Evolutionary conservation across 108 stramenopile genomes (phyloP), one percentile per base, ranked within the genome.

Genomic region (Hondaea fermentalgiana): DNA sequence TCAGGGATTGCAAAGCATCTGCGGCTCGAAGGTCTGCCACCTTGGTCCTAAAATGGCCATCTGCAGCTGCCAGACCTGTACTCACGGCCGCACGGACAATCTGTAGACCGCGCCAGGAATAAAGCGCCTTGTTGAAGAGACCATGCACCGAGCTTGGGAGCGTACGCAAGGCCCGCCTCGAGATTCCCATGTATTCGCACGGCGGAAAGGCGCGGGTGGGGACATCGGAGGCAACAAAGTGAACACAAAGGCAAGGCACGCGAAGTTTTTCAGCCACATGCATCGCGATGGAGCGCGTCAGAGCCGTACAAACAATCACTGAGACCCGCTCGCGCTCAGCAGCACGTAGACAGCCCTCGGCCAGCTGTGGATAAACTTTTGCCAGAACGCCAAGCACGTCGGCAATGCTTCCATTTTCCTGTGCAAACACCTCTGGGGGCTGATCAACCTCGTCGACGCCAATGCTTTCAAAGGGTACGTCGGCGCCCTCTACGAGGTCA

Each of bases 151-250:
- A 49, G 21, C 10, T 23, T 35, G 43, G 44, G 5, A 88, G 14
- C 60, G n/a, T 6, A 5, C 88, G 88, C 10, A 42, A 83, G 49
- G 23, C 88, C 5, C 44, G 43, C 69, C n/a, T 43, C 8, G 44
- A n/a, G 1, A 5, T 28, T 12, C 23, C 19, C 14, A 21, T 10
- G 16, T 28, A 47, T 2, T 88, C 89, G 12, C 47, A 49, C 4
- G 89, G 89, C 25, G 72, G 88, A 42, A 58, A 89, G 59, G 29
- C 72, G 28, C 44, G 5, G 19, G 89, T 69, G 25, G 49, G 6
- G 60, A 28, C n/a, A 49, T 89, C 89, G 4, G 89, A 88, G 25
- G 45, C 49, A 6, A 53, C 53, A 12, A 89, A 51, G 88, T 89
- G 89, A 5, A 55, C 45, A n/a, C 42, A 28, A 0, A 44, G 87